These are phyloP conservation scores for Hymenoscyphus repandus DNA, from an alignment of 2,329 filamentous ascomycete genomes.

Conservation along the genomic window DNA sequence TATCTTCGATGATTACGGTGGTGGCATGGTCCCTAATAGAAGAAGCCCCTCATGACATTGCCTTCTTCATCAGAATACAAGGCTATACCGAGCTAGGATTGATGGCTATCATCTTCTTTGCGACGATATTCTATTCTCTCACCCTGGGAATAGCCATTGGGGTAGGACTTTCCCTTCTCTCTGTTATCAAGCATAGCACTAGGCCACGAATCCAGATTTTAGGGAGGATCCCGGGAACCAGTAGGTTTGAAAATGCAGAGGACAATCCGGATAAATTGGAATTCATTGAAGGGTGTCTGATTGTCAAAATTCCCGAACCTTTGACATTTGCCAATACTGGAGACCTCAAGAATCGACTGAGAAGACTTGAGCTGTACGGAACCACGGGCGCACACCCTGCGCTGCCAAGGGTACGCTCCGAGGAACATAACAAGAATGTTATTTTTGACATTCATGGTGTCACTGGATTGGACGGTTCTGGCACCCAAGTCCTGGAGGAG, in stretches of 20 bases:
- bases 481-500: constrained; percentile 84
- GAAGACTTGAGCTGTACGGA: constrained; percentile 86
- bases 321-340: constrained; percentile 97
- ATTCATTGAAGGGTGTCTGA: constrained; percentile 85
- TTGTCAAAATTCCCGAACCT: constrained; percentile 96
- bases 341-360: constrained; percentile 76
- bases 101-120: constrained; percentile 84
- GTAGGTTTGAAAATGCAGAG: constrained; percentile 81
- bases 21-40: constrained; percentile 93
- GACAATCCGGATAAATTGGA: constrained; percentile 69
- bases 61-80: constrained; percentile 80
- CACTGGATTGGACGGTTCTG: constrained; percentile 87
- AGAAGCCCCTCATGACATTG: constrained; percentile 87
- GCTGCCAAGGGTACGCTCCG: constrained; percentile 68
- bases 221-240: constrained; percentile 78
- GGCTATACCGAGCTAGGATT: constrained; percentile 82
- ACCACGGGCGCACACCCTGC: constrained; percentile 80
- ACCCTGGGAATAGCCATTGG: constrained; percentile 91
- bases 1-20: constrained; percentile 90
- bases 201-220: constrained; percentile 94
- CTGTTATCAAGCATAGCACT: constrained; percentile 85
- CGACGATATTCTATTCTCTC: constrained; percentile 93
- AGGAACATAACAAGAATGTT: constrained; percentile 83
- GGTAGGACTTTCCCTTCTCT: constrained; percentile 82
- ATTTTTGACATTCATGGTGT: constrained; percentile 99